phyloP scores from a whole-genome alignment of 331 rosid species.

The Stylosanthes scabra region DNA sequence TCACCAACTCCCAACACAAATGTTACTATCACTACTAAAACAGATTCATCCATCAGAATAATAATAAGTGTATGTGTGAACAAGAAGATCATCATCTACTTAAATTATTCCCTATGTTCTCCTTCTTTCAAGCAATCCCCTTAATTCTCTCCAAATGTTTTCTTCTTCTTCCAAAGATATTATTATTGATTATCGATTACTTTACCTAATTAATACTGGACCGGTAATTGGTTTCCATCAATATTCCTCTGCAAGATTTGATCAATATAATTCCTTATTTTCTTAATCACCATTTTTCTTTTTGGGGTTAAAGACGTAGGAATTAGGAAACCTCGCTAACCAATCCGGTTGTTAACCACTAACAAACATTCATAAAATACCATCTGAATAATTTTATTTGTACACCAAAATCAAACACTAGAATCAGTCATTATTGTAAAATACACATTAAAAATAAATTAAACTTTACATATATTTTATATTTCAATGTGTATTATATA shows the following conservation, averaged over 20 bases:
- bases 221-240: not conserved
- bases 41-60: conserved; percentile 37
- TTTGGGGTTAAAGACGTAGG: conserved; percentile 26
- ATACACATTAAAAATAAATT: no score
- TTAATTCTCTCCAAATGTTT: not conserved
- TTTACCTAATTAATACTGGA: not conserved
- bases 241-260: not conserved
- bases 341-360: conserved; percentile 40
- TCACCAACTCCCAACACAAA: conserved; percentile 42
- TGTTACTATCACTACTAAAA: conserved; percentile 32
- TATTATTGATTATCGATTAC: not conserved
- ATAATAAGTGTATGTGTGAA: conserved; percentile 17
- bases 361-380: no score
- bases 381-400: no score
- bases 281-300: conserved; percentile 2
- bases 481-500: no score
- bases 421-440: no score
- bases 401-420: no score
- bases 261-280: conserved; percentile 14
- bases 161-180: conserved; percentile 3
- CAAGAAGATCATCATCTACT: not conserved
- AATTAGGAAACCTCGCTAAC: conserved; percentile 35
- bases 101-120: conserved; percentile 1
- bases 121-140: not conserved
- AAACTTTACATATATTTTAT: no score